Evolutionary conservation across 192 early-diverging fungal species (phyloP).

Genomic region (Dimargaris cristalligena): DNA sequence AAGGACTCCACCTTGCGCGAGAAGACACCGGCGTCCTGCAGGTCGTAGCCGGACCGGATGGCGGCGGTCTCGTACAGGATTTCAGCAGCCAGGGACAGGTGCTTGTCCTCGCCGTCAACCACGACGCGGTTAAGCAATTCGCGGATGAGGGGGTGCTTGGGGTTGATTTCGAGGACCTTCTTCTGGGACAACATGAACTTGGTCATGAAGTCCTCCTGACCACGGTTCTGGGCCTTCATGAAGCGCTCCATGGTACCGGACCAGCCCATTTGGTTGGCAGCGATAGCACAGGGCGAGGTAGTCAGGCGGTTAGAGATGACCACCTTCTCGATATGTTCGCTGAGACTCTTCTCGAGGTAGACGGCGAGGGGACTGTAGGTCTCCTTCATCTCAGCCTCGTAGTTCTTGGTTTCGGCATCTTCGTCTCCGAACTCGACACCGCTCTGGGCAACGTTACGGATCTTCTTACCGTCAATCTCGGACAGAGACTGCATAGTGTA

Average conservation of each 20-base stretch:
- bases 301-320: constrained; percentile 59
- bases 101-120: constrained; percentile 26
- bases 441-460: constrained; percentile 56
- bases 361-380: constrained; percentile 36
- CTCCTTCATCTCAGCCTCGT: constrained; percentile 25
- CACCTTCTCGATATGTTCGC: constrained; percentile 39
- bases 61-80: constrained; percentile 46
- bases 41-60: constrained; percentile 38
- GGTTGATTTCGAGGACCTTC: constrained; percentile 54
- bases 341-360: constrained; percentile 31
- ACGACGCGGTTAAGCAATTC: constrained; percentile 30
- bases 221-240: constrained; percentile 39
- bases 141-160: constrained; percentile 40
- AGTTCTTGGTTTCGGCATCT: constrained; percentile 19
- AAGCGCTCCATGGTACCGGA: constrained; percentile 46
- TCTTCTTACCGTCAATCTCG: constrained; percentile 57
- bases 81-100: constrained; percentile 22
- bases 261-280: constrained; percentile 38
- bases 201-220: constrained; percentile 28
- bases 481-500: constrained; percentile 53
- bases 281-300: constrained; percentile 57
- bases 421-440: constrained; percentile 45
- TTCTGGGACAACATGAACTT: constrained; percentile 34
- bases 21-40: constrained; percentile 35
- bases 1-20: constrained; percentile 12